phyloP scores from a whole-genome alignment of 441 rosid species.

The Erodium moschatum region DNA sequence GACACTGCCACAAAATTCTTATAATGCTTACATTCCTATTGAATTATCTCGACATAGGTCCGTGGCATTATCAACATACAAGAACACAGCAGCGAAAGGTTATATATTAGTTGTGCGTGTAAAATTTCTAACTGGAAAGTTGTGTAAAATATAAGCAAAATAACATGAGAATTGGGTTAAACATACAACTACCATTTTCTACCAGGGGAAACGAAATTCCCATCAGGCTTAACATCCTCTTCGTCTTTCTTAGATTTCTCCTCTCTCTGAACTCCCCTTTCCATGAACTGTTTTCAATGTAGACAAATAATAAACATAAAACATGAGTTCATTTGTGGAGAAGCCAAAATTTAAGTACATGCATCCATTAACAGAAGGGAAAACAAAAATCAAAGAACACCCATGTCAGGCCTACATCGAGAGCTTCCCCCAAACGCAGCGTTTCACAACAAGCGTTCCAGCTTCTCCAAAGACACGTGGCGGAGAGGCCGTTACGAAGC shows the following conservation, averaged over 20 bases:
- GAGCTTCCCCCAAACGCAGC: too few relatives aligned
- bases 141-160: neutral
- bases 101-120: neutral
- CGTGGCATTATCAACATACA: too few relatives aligned
- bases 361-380: neutral
- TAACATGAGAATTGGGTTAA: neutral
- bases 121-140: too few relatives aligned
- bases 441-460: too few relatives aligned
- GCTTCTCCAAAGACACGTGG: too few relatives aligned
- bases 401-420: too few relatives aligned
- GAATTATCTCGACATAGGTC: too few relatives aligned
- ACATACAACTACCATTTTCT: conserved; percentile 52
- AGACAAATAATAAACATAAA: neutral
- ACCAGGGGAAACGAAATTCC: conserved; percentile 33
- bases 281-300: conserved; percentile 59
- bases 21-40: too few relatives aligned
- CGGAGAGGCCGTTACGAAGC: too few relatives aligned
- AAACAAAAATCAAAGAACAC: neutral
- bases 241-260: conserved; percentile 40
- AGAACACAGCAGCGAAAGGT: too few relatives aligned
- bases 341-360: neutral
- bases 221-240: conserved; percentile 37
- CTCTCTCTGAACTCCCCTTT: conserved; percentile 58
- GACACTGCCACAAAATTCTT: too few relatives aligned
- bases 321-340: neutral